phyloP scores from a whole-genome alignment of 495 filamentous ascomycete species.

The Friedmanniomyces simplex region DNA sequence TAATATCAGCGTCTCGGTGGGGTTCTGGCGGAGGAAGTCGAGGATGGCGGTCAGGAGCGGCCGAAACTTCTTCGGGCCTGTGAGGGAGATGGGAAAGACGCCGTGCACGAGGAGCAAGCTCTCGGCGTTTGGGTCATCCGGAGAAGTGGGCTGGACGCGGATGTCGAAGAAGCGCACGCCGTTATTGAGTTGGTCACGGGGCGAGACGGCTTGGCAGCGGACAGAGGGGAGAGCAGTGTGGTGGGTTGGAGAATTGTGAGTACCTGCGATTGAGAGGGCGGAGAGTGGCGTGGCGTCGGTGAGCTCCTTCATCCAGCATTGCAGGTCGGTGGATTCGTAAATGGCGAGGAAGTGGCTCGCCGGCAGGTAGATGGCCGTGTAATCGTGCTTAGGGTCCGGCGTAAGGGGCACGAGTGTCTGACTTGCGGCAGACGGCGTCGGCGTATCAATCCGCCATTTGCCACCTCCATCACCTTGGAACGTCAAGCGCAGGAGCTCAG shows the following conservation, averaged over 20 bases:
- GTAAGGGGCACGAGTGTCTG: slow-evolving; percentile 45
- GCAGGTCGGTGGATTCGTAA: slow-evolving; percentile 59
- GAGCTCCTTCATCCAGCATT: slow-evolving; percentile 72
- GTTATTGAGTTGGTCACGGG: slow-evolving; percentile 70
- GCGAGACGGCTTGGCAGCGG: slow-evolving; percentile 76
- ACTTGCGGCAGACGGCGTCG: slow-evolving; percentile 44
- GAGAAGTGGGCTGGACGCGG: slow-evolving; percentile 56
- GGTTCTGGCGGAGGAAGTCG: slow-evolving; percentile 65
- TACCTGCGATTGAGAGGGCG: slow-evolving; percentile 82
- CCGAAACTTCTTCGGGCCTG: slow-evolving; percentile 63
- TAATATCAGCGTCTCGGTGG: slow-evolving; percentile 73
- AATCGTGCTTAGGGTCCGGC: slow-evolving; percentile 48
- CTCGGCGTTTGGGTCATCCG: slow-evolving; percentile 45
- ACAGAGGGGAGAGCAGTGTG: slow-evolving; percentile 80
- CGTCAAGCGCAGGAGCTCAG: slow-evolving; percentile 49
- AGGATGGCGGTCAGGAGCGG: slow-evolving; percentile 57
- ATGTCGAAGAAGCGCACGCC: slow-evolving; percentile 94
- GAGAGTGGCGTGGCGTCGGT: slow-evolving; percentile 59
- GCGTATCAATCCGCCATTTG: slow-evolving; percentile 50
- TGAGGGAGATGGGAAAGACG: slow-evolving; percentile 56
- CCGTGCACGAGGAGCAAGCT: slow-evolving; percentile 62
- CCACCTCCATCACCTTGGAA: slow-evolving; percentile 50
- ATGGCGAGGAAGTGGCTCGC: slow-evolving; percentile 58
- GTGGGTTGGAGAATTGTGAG: slow-evolving; percentile 85
- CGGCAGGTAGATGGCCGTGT: slow-evolving; percentile 64